These are phyloP conservation scores for Esteya vermicola DNA, from an alignment of 2,329 filamentous ascomycete species.

Conservation along the genomic window DNA sequence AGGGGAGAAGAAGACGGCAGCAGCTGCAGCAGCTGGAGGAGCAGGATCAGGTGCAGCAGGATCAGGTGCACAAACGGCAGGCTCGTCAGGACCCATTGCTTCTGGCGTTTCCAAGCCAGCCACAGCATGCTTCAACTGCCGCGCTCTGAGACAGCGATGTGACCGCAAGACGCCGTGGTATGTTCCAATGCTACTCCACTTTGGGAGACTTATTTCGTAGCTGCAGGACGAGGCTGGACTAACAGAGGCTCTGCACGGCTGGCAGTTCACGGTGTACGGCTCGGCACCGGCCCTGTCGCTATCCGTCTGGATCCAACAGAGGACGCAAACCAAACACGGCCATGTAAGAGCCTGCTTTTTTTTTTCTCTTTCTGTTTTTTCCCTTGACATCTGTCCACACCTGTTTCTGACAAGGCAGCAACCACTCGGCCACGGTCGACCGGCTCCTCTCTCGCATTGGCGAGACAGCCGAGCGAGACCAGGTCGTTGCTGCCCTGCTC, in stretches of 20 bases:
- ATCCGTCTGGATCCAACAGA: conserved; percentile 9
- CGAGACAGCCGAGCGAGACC: conserved; percentile 12
- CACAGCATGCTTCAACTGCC: conserved; percentile 11
- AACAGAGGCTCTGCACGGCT: too few relatives aligned
- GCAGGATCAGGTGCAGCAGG: background rate
- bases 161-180: conserved; percentile 11
- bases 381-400: background rate
- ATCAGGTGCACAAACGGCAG: background rate
- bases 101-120: conserved; percentile 5
- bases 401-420: conserved; percentile 1
- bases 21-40: background rate
- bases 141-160: conserved; percentile 8
- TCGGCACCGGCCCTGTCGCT: conserved; percentile 9
- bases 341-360: too few relatives aligned
- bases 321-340: conserved; percentile 12
- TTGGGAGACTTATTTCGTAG: too few relatives aligned
- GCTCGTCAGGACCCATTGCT: too few relatives aligned
- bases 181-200: background rate
- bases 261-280: conserved; percentile 6
- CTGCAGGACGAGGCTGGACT: too few relatives aligned
- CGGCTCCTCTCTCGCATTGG: conserved; percentile 13
- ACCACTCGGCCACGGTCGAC: conserved; percentile 12
- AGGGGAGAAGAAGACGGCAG: background rate
- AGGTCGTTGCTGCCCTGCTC: conserved; percentile 11
- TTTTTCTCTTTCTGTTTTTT: background rate